Base-by-base conservation (phyloP, 129 eudicot genomes). In the Centaurea solstitialis region DNA sequence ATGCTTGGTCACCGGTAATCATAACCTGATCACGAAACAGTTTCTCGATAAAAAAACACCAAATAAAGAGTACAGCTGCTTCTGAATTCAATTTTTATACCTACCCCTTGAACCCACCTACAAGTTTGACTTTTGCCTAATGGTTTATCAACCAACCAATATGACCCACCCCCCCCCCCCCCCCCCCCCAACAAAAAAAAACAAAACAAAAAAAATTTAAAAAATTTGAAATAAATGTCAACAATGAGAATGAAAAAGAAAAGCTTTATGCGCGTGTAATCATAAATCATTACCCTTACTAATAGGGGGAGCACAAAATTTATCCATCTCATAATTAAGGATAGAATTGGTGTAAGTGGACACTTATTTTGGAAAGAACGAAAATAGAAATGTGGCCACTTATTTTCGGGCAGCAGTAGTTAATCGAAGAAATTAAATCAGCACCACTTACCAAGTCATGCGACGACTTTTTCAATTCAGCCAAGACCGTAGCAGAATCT, bases 1-100 rank as follows among this genome's bases (percentile, higher is more conserved):
- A 82, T 73, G 98, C 98, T 89, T 94, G 98, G 84, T 94, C 98
- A 68, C 98, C 98, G 70, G 98, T 94, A 70, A 94, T 94, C 98
- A 94, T 94, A 74, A 92, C 93, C 98, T 94, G 66, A 35, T 41
- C 79, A 68, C 23, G 73, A 53, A 67, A 70, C 28, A 72, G 15
- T 37, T 21, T 33, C 39, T 8, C 5, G 4, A 24, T 74, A 61
- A 61, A 68, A 23, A 13, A 22, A 72, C 75, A 33, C 78, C 39
- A 70, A 59, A 37, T 20, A 72, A 47, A 78, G 66, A 23, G 7
- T 68, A 39, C 20, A 41, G 9, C 59, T 33, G 17, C 35, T 38
- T 18, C 50, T 10, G 17, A 7, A 22, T 26, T 22, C 40, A 41
- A n/a, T 37, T 71, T 71, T 4, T 39, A 22, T 38, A 71, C 24